Base-by-base conservation (phyloP, 2,329 filamentous ascomycete species). In the Talaromyces marneffei region DNA sequence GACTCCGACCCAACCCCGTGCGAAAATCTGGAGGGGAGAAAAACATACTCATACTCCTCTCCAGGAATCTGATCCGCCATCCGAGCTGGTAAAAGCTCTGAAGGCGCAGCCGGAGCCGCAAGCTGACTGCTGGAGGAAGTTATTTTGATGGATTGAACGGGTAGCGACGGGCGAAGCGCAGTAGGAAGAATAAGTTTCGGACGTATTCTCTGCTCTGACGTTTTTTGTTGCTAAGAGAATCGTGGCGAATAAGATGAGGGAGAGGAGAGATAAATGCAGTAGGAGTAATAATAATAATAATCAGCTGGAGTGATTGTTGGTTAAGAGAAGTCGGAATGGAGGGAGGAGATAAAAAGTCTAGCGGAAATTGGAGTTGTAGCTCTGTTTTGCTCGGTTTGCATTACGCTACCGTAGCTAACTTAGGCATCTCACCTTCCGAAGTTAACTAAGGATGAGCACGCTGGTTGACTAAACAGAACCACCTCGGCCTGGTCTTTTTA, bases 31-130 rank as follows among this genome's bases (percentile, higher is more conserved):
- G 14, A n/a, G 6, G n/a, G 6, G 29, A 27, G 63, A 62, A 58
- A 50, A 48, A 57, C 48, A 35, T 76, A 80, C 77, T 80, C 78
- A 65, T 71, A 80, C 69, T 80, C 78, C 66, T 78, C 70, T 62
- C 68, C 76, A 57, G 74, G 69, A 59, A 77, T 70, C 61, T 77
- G 72, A 65, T 78, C 76, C 66, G 75, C 76, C 76, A 78, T 78
- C 60, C 67, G 69, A 70, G 69, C 69, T 42, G 62, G 46, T 37
- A 56, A 59, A 33, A 63, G 62, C 57, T 60, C 62, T 73, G 69
- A 62, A 67, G 66, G 64, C 67, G 69, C 70, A 74, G 74, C 71
- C 67, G 70, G 68, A 68, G 71, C 71, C 66, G 68, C 66, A 59
- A 60, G 59, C 50, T 55, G 52, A 62, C 53, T 59, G 16, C 10